These are phyloP conservation scores for Bipolaris sorokiniana DNA, from an alignment of 2,329 filamentous ascomycete genomes.

Conservation along the genomic window DNA sequence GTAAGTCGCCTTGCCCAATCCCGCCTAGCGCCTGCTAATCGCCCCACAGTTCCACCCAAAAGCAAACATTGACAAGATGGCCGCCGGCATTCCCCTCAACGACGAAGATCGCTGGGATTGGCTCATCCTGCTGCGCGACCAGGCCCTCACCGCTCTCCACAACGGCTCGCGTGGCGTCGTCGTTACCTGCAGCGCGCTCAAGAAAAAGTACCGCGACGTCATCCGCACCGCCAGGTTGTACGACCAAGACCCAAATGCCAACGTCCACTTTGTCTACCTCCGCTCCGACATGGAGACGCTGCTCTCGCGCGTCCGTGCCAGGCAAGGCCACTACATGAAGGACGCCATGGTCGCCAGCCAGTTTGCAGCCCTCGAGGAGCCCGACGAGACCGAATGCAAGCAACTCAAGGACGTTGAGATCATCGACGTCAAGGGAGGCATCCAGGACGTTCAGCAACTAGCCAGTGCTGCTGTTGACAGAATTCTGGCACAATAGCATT, in stretches of 20 bases:
- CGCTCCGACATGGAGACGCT: slow-evolving; percentile 77
- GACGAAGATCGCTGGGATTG: slow-evolving; percentile 98
- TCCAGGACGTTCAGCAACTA: slow-evolving; percentile 50
- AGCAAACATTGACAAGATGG: slow-evolving; percentile 79
- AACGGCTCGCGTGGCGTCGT: slow-evolving; percentile 69
- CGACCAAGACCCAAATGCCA: slow-evolving; percentile 53
- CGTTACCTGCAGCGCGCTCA: slow-evolving; percentile 92
- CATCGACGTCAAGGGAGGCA: slow-evolving; percentile 54
- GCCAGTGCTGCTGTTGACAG: slow-evolving; percentile 49
- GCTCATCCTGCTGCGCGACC: slow-evolving; percentile 65
- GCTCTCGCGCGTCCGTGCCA: slow-evolving; percentile 72
- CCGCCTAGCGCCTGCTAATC: not conserved
- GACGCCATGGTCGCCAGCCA: slow-evolving; percentile 94
- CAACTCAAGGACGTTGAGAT: slow-evolving; percentile 52
- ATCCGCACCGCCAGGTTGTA: slow-evolving; percentile 58
- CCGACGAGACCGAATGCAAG: slow-evolving; percentile 67
- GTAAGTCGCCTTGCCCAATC: slow-evolving; percentile 38
- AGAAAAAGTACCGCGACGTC: slow-evolving; percentile 91
- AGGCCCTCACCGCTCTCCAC: slow-evolving; percentile 49
- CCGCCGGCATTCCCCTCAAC: slow-evolving; percentile 78
- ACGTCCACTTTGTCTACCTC: slow-evolving; percentile 90
- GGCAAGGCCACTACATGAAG: slow-evolving; percentile 93
- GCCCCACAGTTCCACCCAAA: slow-evolving; percentile 55
- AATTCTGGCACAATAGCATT: slow-evolving; percentile 25
- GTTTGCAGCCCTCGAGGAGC: slow-evolving; percentile 84